Percentiles rank a stretch among this genome's conserved stretches.
phyloP scores from a whole-genome alignment of 1,284 basidiomycete species.

The Cutaneotrichosporon arboriforme region DNA sequence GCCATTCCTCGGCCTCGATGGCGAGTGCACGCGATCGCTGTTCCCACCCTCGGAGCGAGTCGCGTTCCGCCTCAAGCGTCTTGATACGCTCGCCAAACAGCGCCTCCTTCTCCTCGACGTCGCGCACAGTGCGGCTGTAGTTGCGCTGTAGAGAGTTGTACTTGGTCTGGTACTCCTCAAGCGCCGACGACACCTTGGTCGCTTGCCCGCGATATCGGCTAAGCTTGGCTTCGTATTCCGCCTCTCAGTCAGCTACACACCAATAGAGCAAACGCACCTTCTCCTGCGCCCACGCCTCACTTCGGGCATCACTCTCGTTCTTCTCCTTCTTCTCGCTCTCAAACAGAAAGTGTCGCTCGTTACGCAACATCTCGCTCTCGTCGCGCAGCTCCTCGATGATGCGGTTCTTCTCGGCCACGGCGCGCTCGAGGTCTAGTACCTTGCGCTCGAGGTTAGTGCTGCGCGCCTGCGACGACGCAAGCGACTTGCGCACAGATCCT shows the following conservation, averaged over 20 bases:
- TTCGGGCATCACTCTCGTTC: slow-evolving; percentile 19
- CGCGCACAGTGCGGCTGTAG: neutral
- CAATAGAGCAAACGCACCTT: slow-evolving; percentile 22
- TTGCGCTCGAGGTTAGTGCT: slow-evolving; percentile 21
- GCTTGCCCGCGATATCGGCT: neutral
- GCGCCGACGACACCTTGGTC: neutral
- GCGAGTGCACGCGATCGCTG: slow-evolving; percentile 33
- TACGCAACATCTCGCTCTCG: slow-evolving; percentile 26
- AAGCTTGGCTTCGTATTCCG: neutral
- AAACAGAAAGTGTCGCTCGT: slow-evolving; percentile 24
- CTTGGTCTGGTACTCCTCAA: neutral
- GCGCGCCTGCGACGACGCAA: slow-evolving; percentile 16
- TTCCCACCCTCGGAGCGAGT: slow-evolving; percentile 30
- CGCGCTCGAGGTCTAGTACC: slow-evolving; percentile 21
- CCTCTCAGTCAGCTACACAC: neutral
- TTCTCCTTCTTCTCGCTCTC: slow-evolving; percentile 27
- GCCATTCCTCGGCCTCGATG: slow-evolving; percentile 41
- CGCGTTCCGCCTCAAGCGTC: slow-evolving; percentile 30
- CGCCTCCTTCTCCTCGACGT: slow-evolving; percentile 8
- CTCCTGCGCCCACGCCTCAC: slow-evolving; percentile 29
- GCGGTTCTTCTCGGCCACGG: slow-evolving; percentile 14
- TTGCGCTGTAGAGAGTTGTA: neutral
- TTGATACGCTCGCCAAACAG: slow-evolving; percentile 24
- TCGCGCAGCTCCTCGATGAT: slow-evolving; percentile 26
- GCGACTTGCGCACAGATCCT: slow-evolving; percentile 12